These are phyloP conservation scores for Trametes cinnabarina DNA, from an alignment of 768 basidiomycete species.

Conservation along the genomic window DNA sequence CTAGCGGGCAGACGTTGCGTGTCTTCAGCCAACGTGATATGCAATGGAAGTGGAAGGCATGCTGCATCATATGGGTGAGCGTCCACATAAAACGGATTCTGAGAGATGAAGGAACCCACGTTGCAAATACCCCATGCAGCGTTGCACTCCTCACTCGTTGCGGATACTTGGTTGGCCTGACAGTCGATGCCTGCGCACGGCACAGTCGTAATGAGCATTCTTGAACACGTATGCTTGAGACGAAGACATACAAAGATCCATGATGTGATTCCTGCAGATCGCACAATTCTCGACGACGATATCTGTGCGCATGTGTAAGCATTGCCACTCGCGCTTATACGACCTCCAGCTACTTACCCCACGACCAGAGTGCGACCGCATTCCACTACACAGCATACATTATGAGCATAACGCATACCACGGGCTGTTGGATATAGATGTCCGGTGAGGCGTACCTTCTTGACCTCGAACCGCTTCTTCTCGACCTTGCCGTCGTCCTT, in stretches of 20 bases:
- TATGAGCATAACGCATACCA: not conserved
- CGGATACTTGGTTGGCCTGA: constrained; percentile 97
- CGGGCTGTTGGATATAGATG: too few species aligned
- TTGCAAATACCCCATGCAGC: constrained; percentile 99
- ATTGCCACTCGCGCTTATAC: not conserved
- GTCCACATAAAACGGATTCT: not conserved
- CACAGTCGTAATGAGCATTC: not conserved
- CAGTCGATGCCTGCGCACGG: constrained; percentile 86
- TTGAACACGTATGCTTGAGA: constrained; percentile 1
- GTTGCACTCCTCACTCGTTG: constrained; percentile 94
- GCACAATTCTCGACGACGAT: constrained; percentile 99
- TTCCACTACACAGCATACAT: constrained; percentile 74
- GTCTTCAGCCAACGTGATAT: constrained; percentile 99
- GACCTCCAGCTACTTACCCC: constrained; percentile 60
- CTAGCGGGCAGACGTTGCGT: constrained; percentile 89
- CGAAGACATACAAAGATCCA: constrained; percentile 87
- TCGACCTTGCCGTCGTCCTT: constrained; percentile 60
- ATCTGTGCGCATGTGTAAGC: constrained; percentile 46
- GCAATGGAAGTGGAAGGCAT: constrained; percentile 99
- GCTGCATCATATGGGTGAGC: constrained; percentile 45
- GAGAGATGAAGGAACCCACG: constrained; percentile 43
- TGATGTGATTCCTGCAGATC: constrained; percentile 99
- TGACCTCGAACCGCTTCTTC: constrained; percentile 94
- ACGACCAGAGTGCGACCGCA: constrained; percentile 97
- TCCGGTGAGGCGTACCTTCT: constrained; percentile 69